Conservation (phyloP, 768 basidiomycete species). For the Pisolithus sp. region DNA sequence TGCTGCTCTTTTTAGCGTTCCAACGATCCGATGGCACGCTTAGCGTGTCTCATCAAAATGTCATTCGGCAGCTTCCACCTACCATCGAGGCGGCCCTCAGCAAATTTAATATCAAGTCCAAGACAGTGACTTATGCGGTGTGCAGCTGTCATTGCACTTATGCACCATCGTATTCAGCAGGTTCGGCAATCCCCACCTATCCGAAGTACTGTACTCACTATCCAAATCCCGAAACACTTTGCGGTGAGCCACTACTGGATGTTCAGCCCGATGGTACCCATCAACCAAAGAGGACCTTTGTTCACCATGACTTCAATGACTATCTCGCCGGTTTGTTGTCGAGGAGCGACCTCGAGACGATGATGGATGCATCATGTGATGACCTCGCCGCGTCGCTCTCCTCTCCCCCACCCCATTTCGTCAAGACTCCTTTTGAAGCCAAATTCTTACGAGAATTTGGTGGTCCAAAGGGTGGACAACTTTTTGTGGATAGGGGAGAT, state of each 20-base stretch:
- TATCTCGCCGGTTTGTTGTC: background rate
- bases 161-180: too few relatives aligned
- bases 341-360: background rate
- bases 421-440: background rate
- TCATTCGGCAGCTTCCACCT: background rate
- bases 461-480: background rate
- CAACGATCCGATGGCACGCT: background rate
- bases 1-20: background rate
- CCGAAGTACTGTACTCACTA: too few relatives aligned
- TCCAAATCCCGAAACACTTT: background rate
- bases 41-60: background rate
- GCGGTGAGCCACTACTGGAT: background rate
- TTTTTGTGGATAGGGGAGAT: background rate
- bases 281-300: background rate
- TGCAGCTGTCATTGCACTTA: too few relatives aligned
- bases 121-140: too few relatives aligned
- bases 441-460: constrained; percentile 13
- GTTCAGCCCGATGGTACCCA: background rate
- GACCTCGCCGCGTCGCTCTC: background rate
- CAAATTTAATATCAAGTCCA: too few relatives aligned
- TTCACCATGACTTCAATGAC: constrained; percentile 4
- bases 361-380: too few relatives aligned
- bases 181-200: too few relatives aligned
- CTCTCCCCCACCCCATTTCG: background rate
- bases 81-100: background rate